A percentile compares a stretch with the other conserved stretches of the same genome.
phyloP scores from a whole-genome alignment of 176 grass and related monocot genomes.

The Echinochloa phyllopogon region DNA sequence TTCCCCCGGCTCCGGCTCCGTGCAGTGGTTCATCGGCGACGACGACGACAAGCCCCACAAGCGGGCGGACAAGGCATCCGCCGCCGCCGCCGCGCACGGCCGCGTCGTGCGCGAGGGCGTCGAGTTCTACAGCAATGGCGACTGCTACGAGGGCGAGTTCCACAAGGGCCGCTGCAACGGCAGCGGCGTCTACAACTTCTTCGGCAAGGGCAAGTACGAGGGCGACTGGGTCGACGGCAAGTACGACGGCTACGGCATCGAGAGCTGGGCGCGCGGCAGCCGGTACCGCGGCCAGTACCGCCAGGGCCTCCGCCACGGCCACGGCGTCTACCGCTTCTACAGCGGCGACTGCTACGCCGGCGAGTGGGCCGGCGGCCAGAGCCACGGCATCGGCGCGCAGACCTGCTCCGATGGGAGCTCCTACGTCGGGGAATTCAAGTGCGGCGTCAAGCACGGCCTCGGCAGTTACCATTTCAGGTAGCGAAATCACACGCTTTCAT shows the following conservation, averaged over 20 bases:
- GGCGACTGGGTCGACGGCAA: slow-evolving; percentile 81
- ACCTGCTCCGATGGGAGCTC: slow-evolving; percentile 61
- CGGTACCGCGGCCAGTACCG: slow-evolving; percentile 68
- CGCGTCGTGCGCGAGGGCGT: slow-evolving; percentile 62
- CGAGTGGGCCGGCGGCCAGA: slow-evolving; percentile 62
- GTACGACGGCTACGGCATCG: slow-evolving; percentile 74
- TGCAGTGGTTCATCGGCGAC: slow-evolving; percentile 78
- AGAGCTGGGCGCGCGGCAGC: slow-evolving; percentile 64
- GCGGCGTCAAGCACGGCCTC: slow-evolving; percentile 68
- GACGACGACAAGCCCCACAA: slow-evolving; percentile 46
- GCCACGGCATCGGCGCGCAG: slow-evolving; percentile 64
- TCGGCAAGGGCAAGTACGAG: slow-evolving; percentile 58
- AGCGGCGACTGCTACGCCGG: slow-evolving; percentile 76
- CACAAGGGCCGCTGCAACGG: slow-evolving; percentile 66
- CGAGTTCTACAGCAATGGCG: slow-evolving; percentile 67
- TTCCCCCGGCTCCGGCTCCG: slow-evolving; percentile 37
- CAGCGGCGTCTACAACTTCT: slow-evolving; percentile 63
- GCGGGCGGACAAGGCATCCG: slow-evolving; percentile 6
- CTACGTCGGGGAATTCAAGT: slow-evolving; percentile 77
- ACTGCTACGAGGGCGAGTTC: slow-evolving; percentile 86
- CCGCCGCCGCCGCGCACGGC: not conserved
- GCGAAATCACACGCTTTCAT: not conserved
- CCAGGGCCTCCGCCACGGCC: slow-evolving; percentile 59
- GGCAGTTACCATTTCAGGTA: slow-evolving; percentile 73
- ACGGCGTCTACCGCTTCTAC: slow-evolving; percentile 61